phyloP scores from a whole-genome alignment of 2,329 filamentous ascomycete genomes.

The Pyricularia pennisetigena region DNA sequence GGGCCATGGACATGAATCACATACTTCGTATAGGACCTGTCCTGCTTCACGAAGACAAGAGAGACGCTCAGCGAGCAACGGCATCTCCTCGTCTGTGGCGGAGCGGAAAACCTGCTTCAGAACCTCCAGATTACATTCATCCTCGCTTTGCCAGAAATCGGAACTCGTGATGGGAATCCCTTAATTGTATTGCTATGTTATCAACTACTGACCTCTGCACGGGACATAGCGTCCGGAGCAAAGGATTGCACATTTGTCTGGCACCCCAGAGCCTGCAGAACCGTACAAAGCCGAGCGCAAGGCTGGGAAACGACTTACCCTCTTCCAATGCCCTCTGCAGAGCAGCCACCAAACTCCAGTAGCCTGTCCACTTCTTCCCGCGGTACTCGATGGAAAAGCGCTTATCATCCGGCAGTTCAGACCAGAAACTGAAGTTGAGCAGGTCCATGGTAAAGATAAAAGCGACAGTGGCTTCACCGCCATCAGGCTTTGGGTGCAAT shows the following conservation, averaged over 20 bases:
- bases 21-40: conserved; percentile 65
- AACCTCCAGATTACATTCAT: conserved; percentile 64
- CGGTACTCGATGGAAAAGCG: conserved; percentile 77
- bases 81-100: conserved; percentile 76
- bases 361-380: conserved; percentile 80
- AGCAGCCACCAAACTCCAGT: conserved; percentile 86
- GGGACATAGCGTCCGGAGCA: not conserved
- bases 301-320: conserved; percentile 35
- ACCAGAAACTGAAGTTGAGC: conserved; percentile 97
- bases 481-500: conserved; percentile 64
- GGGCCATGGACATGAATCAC: conserved; percentile 9
- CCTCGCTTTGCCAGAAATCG: conserved; percentile 72
- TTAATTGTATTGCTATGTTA: conserved; percentile 21
- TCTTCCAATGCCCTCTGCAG: conserved; percentile 84
- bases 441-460: conserved; percentile 98
- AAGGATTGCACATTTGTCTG: not conserved
- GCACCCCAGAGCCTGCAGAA: not conserved
- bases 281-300: not conserved
- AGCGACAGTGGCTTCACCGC: conserved; percentile 58
- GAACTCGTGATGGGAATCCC: conserved; percentile 83
- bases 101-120: conserved; percentile 77
- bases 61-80: conserved; percentile 69
- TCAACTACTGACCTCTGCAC: conserved; percentile 8
- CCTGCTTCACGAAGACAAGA: conserved; percentile 76
- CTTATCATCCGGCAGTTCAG: conserved; percentile 55